These are phyloP conservation scores for Aspergillus japonicus DNA, from an alignment of 2,329 filamentous ascomycete genomes.

Conservation along the genomic window DNA sequence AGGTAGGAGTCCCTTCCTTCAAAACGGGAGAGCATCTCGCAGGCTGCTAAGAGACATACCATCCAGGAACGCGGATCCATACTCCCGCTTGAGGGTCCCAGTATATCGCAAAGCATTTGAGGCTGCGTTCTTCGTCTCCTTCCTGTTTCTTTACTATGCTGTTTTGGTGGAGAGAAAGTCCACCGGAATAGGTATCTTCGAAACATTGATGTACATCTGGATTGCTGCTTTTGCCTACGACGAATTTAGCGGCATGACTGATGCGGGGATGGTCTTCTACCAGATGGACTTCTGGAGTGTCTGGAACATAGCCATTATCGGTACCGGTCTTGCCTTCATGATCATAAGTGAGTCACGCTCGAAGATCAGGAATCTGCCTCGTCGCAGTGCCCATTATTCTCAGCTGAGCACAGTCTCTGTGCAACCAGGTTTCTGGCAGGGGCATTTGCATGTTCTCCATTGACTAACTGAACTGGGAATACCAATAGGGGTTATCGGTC, in stretches of 20 bases:
- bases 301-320: conserved; percentile 72
- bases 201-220: conserved; percentile 78
- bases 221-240: conserved; percentile 86
- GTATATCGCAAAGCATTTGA: conserved; percentile 84
- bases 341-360: conserved; percentile 61
- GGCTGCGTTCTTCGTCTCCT: conserved; percentile 73
- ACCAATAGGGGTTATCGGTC: conserved; percentile 61
- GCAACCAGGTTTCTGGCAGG: not conserved
- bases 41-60: not conserved
- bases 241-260: conserved; percentile 77
- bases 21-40: not conserved
- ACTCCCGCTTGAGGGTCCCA: conserved; percentile 73
- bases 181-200: conserved; percentile 63
- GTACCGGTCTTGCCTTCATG: conserved; percentile 69
- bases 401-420: conserved; percentile 2
- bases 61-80: conserved; percentile 64
- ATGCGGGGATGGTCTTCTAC: conserved; percentile 85
- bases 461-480: conserved; percentile 1
- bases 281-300: conserved; percentile 78
- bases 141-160: conserved; percentile 79
- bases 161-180: conserved; percentile 74
- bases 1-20: conserved; percentile 29
- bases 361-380: conserved; percentile 23
- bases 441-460: not conserved
- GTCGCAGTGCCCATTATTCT: conserved; percentile 3